phyloP scores from a whole-genome alignment of 495 filamentous ascomycete species.

The Cercophora scortea region DNA sequence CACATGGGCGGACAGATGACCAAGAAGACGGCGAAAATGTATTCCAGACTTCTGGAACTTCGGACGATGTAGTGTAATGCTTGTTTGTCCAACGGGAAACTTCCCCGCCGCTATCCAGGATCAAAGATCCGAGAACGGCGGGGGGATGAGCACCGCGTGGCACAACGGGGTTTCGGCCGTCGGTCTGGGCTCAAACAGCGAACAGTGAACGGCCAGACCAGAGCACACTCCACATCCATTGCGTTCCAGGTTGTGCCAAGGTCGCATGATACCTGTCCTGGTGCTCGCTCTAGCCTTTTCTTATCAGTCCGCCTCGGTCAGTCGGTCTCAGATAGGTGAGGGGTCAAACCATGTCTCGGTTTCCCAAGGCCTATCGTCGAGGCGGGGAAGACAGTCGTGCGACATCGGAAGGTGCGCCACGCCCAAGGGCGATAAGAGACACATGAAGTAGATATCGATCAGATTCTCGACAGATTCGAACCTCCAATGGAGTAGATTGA shows the following conservation, averaged over 20 bases:
- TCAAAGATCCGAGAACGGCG: slow-evolving; percentile 7
- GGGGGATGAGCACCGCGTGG: background rate
- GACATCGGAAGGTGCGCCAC: background rate
- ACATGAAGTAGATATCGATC: no score
- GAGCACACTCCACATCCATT: no score
- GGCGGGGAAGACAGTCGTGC: no score
- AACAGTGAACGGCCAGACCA: background rate
- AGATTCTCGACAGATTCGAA: no score
- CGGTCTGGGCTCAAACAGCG: background rate
- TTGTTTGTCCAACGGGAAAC: no score
- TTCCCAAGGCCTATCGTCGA: background rate
- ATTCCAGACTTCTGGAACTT: background rate
- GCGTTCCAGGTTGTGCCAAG: no score
- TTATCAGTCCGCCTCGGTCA: no score
- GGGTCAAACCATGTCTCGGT: background rate
- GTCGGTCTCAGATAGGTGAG: background rate
- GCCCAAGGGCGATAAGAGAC: no score
- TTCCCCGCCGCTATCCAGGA: background rate
- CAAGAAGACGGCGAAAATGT: background rate
- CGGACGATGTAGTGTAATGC: background rate
- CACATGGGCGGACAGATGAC: background rate
- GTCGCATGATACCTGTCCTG: no score
- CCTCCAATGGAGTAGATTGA: no score
- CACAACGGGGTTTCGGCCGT: background rate
- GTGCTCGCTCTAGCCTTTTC: no score